phyloP scores from a whole-genome alignment of 805 yeast species.

The Kluyveromyces siamensis region DNA sequence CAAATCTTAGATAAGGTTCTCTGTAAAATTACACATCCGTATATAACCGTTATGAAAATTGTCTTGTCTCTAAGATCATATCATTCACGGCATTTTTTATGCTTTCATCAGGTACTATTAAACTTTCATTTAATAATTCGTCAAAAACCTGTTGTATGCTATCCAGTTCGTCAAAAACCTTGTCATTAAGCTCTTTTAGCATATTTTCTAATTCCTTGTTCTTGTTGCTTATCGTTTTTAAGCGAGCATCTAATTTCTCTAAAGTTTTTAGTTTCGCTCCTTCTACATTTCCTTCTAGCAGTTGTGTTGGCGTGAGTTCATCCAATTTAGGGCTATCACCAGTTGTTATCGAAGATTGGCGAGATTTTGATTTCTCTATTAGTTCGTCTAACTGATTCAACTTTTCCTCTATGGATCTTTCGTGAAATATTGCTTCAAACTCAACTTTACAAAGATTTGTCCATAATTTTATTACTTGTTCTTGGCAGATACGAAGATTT shows the following conservation, averaged over 20 bases:
- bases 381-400: conserved; percentile 33
- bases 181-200: conserved; percentile 12
- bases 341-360: conserved; percentile 7
- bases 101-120: conserved; percentile 13
- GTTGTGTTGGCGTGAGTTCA: conserved; percentile 17
- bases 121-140: conserved; percentile 18
- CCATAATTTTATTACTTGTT: conserved; percentile 47
- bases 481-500: conserved; percentile 39
- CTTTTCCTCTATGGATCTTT: conserved; percentile 32
- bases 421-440: conserved; percentile 44
- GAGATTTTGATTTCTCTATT: conserved; percentile 27
- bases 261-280: conserved; percentile 14
- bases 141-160: conserved; percentile 26
- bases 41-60: background rate
- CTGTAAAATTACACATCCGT: background rate
- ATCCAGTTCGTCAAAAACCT: conserved; percentile 15
- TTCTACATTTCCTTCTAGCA: conserved; percentile 20
- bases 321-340: conserved; percentile 8
- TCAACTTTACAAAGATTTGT: conserved; percentile 40
- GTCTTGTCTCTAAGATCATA: conserved; percentile 17
- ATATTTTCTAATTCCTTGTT: conserved; percentile 18
- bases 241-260: conserved; percentile 16
- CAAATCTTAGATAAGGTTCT: background rate
- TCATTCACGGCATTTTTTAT: conserved; percentile 20
- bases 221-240: conserved; percentile 12